Conservation (phyloP, 2,329 filamentous ascomycete species). For the Tolypocladium sp. region DNA sequence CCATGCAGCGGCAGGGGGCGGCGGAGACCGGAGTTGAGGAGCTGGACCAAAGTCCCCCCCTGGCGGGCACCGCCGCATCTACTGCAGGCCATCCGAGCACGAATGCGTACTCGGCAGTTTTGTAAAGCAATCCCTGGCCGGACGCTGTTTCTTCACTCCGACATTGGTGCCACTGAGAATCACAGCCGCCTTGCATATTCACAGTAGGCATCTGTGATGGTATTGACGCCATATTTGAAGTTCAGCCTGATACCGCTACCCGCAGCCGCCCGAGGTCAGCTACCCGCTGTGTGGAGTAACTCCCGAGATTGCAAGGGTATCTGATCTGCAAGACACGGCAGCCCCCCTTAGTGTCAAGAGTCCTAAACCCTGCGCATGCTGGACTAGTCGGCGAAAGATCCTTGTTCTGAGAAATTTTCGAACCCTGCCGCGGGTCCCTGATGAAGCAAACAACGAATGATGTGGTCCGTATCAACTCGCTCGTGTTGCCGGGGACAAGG, state of each 20-base stretch:
- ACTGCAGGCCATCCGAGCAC: too few species aligned
- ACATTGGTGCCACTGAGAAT: too few species aligned
- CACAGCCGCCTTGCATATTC: background rate
- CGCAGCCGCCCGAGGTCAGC: background rate
- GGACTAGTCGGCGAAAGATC: background rate
- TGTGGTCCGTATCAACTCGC: background rate
- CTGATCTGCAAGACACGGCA: background rate
- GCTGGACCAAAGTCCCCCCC: too few species aligned
- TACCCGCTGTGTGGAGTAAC: background rate
- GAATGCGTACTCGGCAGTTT: too few species aligned
- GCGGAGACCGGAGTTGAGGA: too few species aligned
- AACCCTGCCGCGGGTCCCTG: background rate
- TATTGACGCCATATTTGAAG: background rate
- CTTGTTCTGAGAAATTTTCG: background rate
- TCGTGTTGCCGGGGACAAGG: background rate
- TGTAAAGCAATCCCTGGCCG: background rate
- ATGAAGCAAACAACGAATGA: background rate
- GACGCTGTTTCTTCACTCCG: background rate
- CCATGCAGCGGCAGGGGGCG: too few species aligned
- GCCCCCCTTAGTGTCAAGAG: background rate
- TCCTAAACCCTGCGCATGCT: background rate
- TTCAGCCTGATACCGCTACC: background rate
- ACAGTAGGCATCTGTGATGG: background rate
- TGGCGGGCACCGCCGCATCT: background rate
- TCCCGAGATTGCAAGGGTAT: background rate